Conservation (phyloP, 2,329 filamentous ascomycete genomes). For the Fusarium algeriense region DNA sequence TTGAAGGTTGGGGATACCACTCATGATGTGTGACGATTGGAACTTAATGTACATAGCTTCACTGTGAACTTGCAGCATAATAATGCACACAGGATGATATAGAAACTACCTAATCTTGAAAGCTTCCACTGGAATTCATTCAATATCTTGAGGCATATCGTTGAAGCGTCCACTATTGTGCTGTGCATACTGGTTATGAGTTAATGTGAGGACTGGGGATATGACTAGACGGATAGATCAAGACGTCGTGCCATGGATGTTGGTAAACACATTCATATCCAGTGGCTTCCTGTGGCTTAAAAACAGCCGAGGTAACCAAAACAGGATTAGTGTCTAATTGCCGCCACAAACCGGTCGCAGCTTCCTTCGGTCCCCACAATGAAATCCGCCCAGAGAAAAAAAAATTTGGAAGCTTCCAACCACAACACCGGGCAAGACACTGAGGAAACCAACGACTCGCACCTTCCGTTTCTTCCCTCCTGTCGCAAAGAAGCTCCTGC, state of each 20-base stretch:
- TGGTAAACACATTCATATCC: neutral
- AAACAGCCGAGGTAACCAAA: neutral
- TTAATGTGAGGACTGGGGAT: neutral
- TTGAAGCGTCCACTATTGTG: neutral
- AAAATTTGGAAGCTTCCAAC: constrained; percentile 52
- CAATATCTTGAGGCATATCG: neutral
- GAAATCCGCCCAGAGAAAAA: constrained; percentile 48
- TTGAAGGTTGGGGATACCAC: constrained; percentile 31
- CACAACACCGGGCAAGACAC: constrained; percentile 49
- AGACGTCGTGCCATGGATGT: neutral
- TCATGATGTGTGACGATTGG: constrained; percentile 15
- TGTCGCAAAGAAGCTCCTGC: constrained; percentile 43
- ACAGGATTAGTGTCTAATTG: constrained; percentile 15
- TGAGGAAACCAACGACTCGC: constrained; percentile 49
- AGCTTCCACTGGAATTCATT: neutral
- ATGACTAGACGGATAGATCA: neutral
- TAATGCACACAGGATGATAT: neutral
- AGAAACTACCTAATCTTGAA: neutral
- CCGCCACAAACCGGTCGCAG: constrained; percentile 46
- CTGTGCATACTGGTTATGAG: neutral
- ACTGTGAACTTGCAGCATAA: neutral
- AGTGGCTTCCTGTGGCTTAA: neutral
- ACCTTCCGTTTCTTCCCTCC: constrained; percentile 46
- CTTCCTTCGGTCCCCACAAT: constrained; percentile 49
- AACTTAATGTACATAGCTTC: constrained; percentile 1